Conservation (phyloP, 495 filamentous ascomycete species). For the Penicillium roqueforti region DNA sequence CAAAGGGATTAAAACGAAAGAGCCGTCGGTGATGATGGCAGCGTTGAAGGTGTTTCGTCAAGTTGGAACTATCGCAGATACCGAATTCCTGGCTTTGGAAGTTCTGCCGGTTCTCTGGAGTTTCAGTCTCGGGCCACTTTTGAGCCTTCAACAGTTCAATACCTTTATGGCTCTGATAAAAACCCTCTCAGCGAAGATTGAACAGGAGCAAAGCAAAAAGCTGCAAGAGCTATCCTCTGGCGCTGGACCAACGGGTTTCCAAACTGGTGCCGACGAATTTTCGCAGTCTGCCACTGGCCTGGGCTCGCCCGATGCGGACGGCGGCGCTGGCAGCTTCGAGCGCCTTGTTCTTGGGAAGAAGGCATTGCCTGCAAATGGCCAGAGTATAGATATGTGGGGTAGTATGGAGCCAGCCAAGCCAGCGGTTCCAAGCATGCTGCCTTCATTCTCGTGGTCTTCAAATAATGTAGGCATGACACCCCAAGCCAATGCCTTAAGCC, state of each 20-base stretch:
- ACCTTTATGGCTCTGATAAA: conserved; percentile 85
- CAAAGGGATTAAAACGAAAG: conserved; percentile 93
- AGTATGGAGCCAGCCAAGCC: conserved; percentile 26
- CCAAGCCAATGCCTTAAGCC: conserved; percentile 20
- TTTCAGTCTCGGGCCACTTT: conserved; percentile 84
- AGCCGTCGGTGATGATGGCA: conserved; percentile 96
- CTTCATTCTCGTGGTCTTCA: conserved; percentile 48
- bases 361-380: conserved; percentile 18
- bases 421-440: conserved; percentile 26
- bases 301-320: conserved; percentile 30
- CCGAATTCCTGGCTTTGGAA: conserved; percentile 92
- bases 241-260: conserved; percentile 37
- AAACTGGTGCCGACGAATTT: conserved; percentile 28
- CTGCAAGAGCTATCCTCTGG: conserved; percentile 72
- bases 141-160: conserved; percentile 84
- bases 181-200: conserved; percentile 69
- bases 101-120: conserved; percentile 84
- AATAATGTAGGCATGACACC: conserved; percentile 20
- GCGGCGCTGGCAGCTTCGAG: conserved; percentile 69
- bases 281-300: conserved; percentile 22
- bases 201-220: conserved; percentile 82
- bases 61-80: conserved; percentile 75
- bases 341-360: conserved; percentile 71
- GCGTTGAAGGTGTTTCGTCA: conserved; percentile 78
- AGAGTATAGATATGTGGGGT: conserved; percentile 38